These are phyloP conservation scores for Fusarium xylarioides DNA, from an alignment of 2,329 filamentous ascomycete species.

Conservation along the genomic window DNA sequence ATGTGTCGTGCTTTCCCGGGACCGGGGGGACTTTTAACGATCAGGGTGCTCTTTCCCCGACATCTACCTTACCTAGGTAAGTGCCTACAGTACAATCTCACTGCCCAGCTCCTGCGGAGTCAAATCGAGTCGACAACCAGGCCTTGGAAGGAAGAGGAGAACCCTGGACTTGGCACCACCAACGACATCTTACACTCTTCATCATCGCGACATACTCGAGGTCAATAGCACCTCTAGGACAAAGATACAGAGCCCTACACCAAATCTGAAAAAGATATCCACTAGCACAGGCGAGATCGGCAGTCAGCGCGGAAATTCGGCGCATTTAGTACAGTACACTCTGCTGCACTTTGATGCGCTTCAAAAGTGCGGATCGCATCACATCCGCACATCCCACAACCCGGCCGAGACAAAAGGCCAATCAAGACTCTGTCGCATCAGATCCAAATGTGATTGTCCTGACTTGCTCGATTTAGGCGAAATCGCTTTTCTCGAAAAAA, in stretches of 20 bases:
- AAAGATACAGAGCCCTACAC: constrained; percentile 11
- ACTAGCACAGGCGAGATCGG: constrained; percentile 29
- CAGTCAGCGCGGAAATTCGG: constrained; percentile 31
- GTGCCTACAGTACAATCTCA: neutral
- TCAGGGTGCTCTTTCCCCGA: constrained; percentile 27
- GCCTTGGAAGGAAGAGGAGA: constrained; percentile 12
- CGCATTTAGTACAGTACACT: constrained; percentile 16
- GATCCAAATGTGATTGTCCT: constrained; percentile 29
- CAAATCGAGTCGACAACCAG: constrained; percentile 14
- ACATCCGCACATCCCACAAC: constrained; percentile 24
- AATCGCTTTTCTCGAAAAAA: constrained; percentile 26
- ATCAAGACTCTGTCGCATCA: constrained; percentile 38
- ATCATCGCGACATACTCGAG: neutral
- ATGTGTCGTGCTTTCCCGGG: constrained; percentile 30
- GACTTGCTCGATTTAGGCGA: constrained; percentile 32
- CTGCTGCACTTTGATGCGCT: constrained; percentile 22
- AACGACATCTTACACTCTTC: constrained; percentile 10
- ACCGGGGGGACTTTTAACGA: constrained; percentile 9
- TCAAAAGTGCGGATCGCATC: constrained; percentile 40
- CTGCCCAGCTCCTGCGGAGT: neutral
- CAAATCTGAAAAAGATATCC: constrained; percentile 4
- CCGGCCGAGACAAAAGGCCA: constrained; percentile 22
- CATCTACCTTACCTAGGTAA: neutral
- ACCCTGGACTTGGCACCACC: constrained; percentile 21
- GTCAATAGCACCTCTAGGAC: neutral